Conservation (phyloP, 2,329 filamentous ascomycete genomes). For the Colletotrichum plurivorum region DNA sequence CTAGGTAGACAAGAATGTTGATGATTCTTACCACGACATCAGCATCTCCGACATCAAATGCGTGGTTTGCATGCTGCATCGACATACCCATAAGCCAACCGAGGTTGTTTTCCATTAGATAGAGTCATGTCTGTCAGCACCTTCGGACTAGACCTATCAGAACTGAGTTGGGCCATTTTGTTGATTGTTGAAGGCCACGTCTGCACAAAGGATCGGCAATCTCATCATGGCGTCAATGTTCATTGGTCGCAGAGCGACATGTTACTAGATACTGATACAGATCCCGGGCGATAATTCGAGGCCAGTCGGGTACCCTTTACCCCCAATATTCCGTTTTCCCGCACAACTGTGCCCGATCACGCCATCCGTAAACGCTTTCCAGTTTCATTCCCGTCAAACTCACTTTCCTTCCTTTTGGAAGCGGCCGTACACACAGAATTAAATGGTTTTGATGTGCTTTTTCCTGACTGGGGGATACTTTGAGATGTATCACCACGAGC, state of each 20-base stretch:
- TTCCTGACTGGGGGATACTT: conserved; percentile 9
- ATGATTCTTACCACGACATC: too few relatives aligned
- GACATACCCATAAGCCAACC: too few relatives aligned
- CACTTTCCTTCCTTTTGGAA: conserved; percentile 36
- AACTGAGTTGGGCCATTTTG: too few relatives aligned
- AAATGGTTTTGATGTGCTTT: conserved; percentile 14
- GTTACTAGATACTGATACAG: conserved; percentile 24
- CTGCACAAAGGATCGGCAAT: neutral
- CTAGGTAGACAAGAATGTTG: too few relatives aligned
- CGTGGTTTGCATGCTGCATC: too few relatives aligned
- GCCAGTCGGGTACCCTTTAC: conserved; percentile 1
- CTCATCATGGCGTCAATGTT: conserved; percentile 1
- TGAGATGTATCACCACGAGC: conserved; percentile 18
- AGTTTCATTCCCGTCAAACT: conserved; percentile 4
- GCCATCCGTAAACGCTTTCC: conserved; percentile 37
- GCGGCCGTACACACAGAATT: conserved; percentile 20
- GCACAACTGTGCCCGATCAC: conserved; percentile 13
- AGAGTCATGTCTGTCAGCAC: too few relatives aligned
- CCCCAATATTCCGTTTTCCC: conserved; percentile 25
- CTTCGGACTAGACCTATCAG: too few relatives aligned
- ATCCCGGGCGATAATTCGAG: neutral
- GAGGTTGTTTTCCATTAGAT: too few relatives aligned
- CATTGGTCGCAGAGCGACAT: conserved; percentile 19
- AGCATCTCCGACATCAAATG: too few relatives aligned
- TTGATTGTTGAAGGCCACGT: too few relatives aligned